Base-by-base conservation (phyloP, 1,139 yeast species). In the Taiozyma sp. region DNA sequence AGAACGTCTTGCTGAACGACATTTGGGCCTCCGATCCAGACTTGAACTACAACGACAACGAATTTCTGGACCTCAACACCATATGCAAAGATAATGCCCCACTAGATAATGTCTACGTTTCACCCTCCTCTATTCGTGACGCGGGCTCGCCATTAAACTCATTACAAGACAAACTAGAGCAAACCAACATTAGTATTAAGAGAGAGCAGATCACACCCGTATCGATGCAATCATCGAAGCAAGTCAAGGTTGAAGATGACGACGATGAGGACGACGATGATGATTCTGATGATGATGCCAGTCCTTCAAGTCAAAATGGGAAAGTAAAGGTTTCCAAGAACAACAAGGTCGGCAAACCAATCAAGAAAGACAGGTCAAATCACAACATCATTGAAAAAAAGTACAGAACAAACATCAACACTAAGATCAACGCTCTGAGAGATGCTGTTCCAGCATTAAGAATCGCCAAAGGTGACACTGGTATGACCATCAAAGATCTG, bases 301-400 rank as follows among this genome's bases (percentile, higher is more conserved):
- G 41, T 19, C 41, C 41, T 4, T 37, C 41, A 19, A 37, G 41
- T 21, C 41, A 37, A 37, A 37, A 6, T 21, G 41, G 14, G 19
- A 37, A 37, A 37, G 41, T 37, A 10, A 37, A 37, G 41, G 41
- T 37, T 21, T 37, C 41, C 13, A 37, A 37, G 24, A 21, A 21
- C 40, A 35, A 10, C 24, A 37, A 37, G 40, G 43, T 59, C 19
- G 29, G 55, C 9, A 57, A 57, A 42, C 60, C 60, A 16, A 14
- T 45, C 28, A 68, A 70, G 56, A 78, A 79, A 66, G 83, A 81
- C 56, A 78, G 81, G 63, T 74, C 80, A 1, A 77, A 87, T 6
- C 93, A 85, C 66, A 85, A 85, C 60, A 77, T 83, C 69, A 83
- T 85, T 59, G 95, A 86, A 62, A 84, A 84, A 65, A 84, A 84